These are phyloP conservation scores for Pisolithus orientalis DNA, from an alignment of 768 basidiomycete genomes.

Conservation along the genomic window DNA sequence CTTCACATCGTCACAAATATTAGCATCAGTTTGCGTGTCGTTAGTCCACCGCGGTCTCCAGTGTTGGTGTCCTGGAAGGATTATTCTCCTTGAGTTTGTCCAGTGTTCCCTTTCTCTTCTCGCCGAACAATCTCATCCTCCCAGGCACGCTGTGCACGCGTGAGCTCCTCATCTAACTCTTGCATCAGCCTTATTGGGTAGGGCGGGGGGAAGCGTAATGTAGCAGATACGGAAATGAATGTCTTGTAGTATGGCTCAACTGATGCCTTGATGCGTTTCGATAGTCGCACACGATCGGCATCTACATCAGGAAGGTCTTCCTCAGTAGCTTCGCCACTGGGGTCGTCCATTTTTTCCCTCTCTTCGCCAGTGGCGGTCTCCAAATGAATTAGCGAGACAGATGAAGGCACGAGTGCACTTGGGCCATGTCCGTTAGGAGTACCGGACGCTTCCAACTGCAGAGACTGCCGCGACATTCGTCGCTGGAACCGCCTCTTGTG, in stretches of 20 bases:
- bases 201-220: constrained; percentile 87
- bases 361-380: constrained; percentile 12
- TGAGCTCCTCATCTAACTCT: constrained; percentile 76
- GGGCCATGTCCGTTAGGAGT: constrained; percentile 10
- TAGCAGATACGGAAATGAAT: constrained; percentile 91
- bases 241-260: constrained; percentile 81
- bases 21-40: constrained; percentile 4
- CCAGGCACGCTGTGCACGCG: constrained; percentile 65
- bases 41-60: constrained; percentile 15
- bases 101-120: constrained; percentile 51
- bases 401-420: constrained; percentile 11
- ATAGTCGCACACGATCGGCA: constrained; percentile 60
- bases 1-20: constrained; percentile 46
- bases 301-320: constrained; percentile 63
- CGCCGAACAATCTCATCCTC: constrained; percentile 80
- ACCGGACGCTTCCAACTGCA: constrained; percentile 16
- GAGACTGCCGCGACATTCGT: constrained; percentile 22
- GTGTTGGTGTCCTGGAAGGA: constrained; percentile 24
- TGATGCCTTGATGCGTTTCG: constrained; percentile 72
- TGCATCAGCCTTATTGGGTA: constrained; percentile 85
- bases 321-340: constrained; percentile 26
- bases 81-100: constrained; percentile 14
- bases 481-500: constrained; percentile 56
- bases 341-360: constrained; percentile 6
- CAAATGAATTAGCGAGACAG: constrained; percentile 21